A percentile compares a stretch with the other conserved stretches of the same genome.
Conservation (phyloP, 139 green algal genomes). For the Tetradesmus obliquus region DNA sequence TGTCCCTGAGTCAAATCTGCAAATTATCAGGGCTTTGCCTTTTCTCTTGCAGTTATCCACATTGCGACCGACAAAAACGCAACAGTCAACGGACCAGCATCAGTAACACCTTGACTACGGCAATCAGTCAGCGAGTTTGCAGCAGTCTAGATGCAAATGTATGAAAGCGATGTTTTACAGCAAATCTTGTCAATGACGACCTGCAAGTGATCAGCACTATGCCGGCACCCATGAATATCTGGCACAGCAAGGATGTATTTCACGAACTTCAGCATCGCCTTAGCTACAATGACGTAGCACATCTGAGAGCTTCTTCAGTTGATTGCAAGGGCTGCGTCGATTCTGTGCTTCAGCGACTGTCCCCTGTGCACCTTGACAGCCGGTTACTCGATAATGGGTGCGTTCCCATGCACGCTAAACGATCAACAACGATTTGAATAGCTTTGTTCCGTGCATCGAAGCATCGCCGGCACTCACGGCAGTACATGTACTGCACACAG, state of each 20-base stretch:
- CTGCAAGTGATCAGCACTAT: background rate
- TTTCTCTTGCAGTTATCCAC: background rate
- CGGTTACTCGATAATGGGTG: background rate
- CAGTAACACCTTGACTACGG: background rate
- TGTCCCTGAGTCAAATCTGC: background rate
- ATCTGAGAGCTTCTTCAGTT: background rate
- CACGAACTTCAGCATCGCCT: slow-evolving; percentile 23
- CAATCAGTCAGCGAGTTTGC: background rate
- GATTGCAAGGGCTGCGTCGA: slow-evolving; percentile 6
- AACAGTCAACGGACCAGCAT: background rate
- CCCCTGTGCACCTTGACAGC: background rate
- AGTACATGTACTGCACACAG: background rate
- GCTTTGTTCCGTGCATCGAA: too few relatives aligned
- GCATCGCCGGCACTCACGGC: background rate
- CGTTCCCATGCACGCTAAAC: background rate
- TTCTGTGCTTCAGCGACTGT: background rate
- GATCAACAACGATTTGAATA: background rate
- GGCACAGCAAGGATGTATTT: slow-evolving; percentile 9
- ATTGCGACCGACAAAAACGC: background rate
- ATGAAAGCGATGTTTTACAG: background rate
- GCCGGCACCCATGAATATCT: slow-evolving; percentile 8
- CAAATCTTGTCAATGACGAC: background rate
- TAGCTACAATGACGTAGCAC: background rate
- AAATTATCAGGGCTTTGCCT: background rate
- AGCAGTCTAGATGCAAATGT: background rate